These are phyloP conservation scores for Discostella stelligeroides DNA, from an alignment of 108 stramenopile genomes.

Conservation along the genomic window DNA sequence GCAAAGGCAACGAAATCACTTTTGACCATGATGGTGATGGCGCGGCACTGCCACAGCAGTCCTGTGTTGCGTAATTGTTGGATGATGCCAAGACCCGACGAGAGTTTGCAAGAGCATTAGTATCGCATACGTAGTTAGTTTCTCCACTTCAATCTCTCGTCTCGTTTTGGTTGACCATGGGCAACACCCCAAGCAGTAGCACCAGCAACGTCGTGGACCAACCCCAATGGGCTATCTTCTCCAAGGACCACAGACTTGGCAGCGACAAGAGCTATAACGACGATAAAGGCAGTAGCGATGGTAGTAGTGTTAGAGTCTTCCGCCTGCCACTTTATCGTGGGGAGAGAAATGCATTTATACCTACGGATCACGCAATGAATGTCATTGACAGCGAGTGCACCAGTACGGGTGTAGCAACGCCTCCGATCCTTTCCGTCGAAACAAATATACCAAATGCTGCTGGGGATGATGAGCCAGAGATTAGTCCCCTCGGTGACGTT, in stretches of 20 bases:
- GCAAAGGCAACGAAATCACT: background rate
- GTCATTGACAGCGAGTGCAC: background rate
- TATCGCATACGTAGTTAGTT: background rate
- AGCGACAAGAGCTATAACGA: background rate
- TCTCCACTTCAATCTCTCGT: too few species aligned
- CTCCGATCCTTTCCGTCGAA: background rate
- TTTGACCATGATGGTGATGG: background rate
- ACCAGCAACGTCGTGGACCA: background rate
- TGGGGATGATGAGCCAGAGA: background rate
- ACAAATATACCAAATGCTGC: constrained; percentile 8
- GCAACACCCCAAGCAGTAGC: background rate
- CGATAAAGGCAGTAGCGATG: too few species aligned
- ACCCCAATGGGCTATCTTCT: too few species aligned
- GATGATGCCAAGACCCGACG: too few species aligned
- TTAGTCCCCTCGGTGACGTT: background rate
- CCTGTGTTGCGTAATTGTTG: too few species aligned
- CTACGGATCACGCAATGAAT: background rate
- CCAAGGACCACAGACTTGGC: too few species aligned
- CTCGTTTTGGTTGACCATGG: background rate
- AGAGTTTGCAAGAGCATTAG: background rate
- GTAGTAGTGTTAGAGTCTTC: background rate
- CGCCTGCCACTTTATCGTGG: constrained; percentile 17
- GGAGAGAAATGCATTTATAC: constrained; percentile 8
- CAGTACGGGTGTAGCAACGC: background rate
- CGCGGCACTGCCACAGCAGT: too few species aligned